phyloP scores from a whole-genome alignment of 345 rosid genomes.

The Hypericum androsaemum region DNA sequence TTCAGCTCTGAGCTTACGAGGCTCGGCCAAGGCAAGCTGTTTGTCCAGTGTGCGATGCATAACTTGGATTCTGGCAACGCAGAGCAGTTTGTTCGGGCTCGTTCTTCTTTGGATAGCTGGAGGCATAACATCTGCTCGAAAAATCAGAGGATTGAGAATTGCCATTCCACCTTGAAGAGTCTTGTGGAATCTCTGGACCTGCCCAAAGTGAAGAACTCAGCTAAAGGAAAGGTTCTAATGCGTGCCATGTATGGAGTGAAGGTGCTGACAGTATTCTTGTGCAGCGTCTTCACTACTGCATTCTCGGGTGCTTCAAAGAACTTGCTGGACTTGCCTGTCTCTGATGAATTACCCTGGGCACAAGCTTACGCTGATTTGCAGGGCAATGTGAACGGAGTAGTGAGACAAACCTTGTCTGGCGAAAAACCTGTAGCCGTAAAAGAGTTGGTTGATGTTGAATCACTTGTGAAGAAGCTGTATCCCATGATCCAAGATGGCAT shows the following conservation, averaged over 20 bases:
- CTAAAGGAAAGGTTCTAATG: constrained; percentile 86
- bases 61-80: constrained; percentile 45
- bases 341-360: constrained; percentile 47
- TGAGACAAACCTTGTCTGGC: constrained; percentile 32
- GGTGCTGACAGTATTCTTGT: constrained; percentile 62
- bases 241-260: constrained; percentile 80
- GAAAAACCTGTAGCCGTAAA: constrained; percentile 37
- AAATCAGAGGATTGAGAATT: constrained; percentile 55
- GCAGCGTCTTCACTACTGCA: constrained; percentile 62
- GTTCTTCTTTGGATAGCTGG: constrained; percentile 72
- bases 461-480: constrained; percentile 44
- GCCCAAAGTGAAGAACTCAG: constrained; percentile 83
- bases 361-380: constrained; percentile 48
- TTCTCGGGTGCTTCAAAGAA: constrained; percentile 56
- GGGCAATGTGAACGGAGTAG: constrained; percentile 36
- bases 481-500: constrained; percentile 51
- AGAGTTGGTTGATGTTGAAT: constrained; percentile 57
- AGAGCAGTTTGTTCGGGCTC: constrained; percentile 37
- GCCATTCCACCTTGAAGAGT: constrained; percentile 42
- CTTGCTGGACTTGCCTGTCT: constrained; percentile 41
- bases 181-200: constrained; percentile 45
- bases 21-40: constrained; percentile 70
- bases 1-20: constrained; percentile 72
- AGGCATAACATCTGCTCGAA: constrained; percentile 47
- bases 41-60: constrained; percentile 59